A percentile compares a stretch with the other conserved stretches of the same genome.
These are phyloP conservation scores for Gloeostereum incarnatum DNA, from an alignment of 768 basidiomycete genomes.

Conservation along the genomic window DNA sequence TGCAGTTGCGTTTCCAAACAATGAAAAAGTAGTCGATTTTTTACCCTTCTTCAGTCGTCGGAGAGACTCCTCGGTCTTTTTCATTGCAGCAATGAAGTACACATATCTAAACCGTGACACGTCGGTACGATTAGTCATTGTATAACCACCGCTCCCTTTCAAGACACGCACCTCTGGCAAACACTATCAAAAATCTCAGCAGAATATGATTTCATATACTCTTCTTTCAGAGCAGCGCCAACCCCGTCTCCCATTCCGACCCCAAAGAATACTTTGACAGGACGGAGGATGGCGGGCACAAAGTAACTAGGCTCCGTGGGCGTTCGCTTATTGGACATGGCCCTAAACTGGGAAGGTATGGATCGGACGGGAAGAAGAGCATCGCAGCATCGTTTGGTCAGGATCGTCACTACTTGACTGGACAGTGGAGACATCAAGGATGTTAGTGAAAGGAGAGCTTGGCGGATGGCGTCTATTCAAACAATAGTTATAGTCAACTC, in stretches of 20 bases:
- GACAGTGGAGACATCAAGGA: conserved; percentile 50
- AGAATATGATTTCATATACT: conserved; percentile 39
- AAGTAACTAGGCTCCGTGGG: conserved; percentile 84
- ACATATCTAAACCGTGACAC: conserved; percentile 48
- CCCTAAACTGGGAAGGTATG: conserved; percentile 86
- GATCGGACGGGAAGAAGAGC: conserved; percentile 77
- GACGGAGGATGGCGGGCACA: conserved; percentile 70
- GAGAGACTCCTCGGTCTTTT: conserved; percentile 88
- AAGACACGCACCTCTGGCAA: conserved; percentile 42
- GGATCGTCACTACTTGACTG: conserved; percentile 55
- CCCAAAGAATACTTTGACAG: conserved; percentile 68
- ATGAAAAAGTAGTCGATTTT: conserved; percentile 59
- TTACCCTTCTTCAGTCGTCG: conserved; percentile 83
- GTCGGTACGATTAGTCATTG: conserved; percentile 1
- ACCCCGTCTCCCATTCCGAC: conserved; percentile 47
- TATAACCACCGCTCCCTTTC: neutral
- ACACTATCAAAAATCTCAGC: conserved; percentile 66
- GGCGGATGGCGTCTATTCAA: conserved; percentile 46
- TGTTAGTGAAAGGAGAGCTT: conserved; percentile 38
- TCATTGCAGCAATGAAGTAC: conserved; percentile 71
- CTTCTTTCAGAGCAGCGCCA: conserved; percentile 48
- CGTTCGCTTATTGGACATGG: conserved; percentile 64
- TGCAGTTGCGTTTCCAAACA: conserved; percentile 52
- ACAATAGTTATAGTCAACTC: neutral
- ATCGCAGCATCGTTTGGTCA: conserved; percentile 79